Evolutionary conservation across 768 basidiomycete species (phyloP).

Genomic region (Gautieria morchelliformis): DNA sequence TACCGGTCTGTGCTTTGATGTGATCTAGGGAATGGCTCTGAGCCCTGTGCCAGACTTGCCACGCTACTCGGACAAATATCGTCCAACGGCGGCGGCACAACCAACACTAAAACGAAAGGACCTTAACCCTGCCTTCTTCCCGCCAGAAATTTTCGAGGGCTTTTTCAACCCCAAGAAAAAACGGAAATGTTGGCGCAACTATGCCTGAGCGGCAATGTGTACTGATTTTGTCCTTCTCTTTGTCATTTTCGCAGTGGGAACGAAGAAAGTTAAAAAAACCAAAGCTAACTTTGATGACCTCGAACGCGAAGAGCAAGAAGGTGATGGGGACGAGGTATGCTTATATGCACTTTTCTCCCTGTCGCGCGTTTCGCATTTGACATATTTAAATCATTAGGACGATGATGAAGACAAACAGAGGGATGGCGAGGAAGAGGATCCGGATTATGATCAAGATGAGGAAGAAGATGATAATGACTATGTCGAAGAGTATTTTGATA

Average conservation of each 20-base stretch:
- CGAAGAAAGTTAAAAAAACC: conserved; percentile 31
- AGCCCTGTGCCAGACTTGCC: conserved; percentile 44
- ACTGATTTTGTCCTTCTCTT: background rate
- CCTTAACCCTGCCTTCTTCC: conserved; percentile 70
- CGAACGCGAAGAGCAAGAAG: conserved; percentile 31
- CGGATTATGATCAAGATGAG: conserved; percentile 82
- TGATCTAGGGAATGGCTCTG: background rate
- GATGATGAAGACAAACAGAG: conserved; percentile 64
- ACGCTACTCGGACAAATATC: conserved; percentile 80
- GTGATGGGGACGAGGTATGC: conserved; percentile 47
- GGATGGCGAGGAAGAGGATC: conserved; percentile 51
- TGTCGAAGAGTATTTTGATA: conserved; percentile 86
- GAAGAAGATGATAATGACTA: conserved; percentile 84
- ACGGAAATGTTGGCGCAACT: conserved; percentile 35
- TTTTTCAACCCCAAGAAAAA: conserved; percentile 73
- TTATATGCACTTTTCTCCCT: background rate
- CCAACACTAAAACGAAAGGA: conserved; percentile 63
- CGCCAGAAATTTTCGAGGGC: conserved; percentile 60
- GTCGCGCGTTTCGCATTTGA: background rate
- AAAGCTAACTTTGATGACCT: conserved; percentile 57
- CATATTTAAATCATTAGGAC: conserved; percentile 32
- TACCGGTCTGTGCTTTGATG: conserved; percentile 29
- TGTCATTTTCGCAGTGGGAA: conserved; percentile 8
- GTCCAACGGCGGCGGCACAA: conserved; percentile 46
- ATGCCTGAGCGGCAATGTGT: background rate